A percentile compares a stretch with the other conserved stretches of the same genome.
Conservation (phyloP, 1,284 basidiomycete genomes). For the Cryptococcus maquisensis region DNA sequence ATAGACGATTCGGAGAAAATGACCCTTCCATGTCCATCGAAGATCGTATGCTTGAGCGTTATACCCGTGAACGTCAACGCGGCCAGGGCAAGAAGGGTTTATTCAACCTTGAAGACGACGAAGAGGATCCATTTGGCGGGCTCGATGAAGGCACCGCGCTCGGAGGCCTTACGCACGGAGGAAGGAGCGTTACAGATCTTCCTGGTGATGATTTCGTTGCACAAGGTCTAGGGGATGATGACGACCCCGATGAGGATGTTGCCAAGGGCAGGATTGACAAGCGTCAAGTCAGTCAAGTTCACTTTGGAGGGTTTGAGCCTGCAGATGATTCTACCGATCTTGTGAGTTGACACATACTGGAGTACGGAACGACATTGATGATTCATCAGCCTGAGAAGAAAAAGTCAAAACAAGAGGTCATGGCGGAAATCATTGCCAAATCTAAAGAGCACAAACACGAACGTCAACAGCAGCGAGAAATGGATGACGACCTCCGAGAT, state of each 20-base stretch:
- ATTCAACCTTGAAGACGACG: slow-evolving; percentile 71
- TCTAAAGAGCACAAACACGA: slow-evolving; percentile 91
- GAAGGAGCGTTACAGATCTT: slow-evolving; percentile 71
- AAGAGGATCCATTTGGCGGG: slow-evolving; percentile 64
- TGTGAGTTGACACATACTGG: slow-evolving; percentile 26
- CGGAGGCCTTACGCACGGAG: slow-evolving; percentile 77
- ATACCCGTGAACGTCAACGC: slow-evolving; percentile 73
- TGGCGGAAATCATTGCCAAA: slow-evolving; percentile 97
- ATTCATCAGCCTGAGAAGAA: slow-evolving; percentile 64
- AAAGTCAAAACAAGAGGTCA: slow-evolving; percentile 92
- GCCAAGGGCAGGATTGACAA: slow-evolving; percentile 64
- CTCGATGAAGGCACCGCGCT: slow-evolving; percentile 39
- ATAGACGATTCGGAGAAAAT: slow-evolving; percentile 94
- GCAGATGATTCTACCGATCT: slow-evolving; percentile 58
- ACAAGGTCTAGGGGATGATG: slow-evolving; percentile 65
- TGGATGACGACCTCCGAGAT: slow-evolving; percentile 79
- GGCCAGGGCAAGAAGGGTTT: slow-evolving; percentile 66
- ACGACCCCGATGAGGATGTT: slow-evolving; percentile 64
- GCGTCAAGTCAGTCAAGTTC: slow-evolving; percentile 61
- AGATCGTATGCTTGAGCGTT: slow-evolving; percentile 95
- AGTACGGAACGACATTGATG: neutral
- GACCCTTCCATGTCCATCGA: slow-evolving; percentile 85
- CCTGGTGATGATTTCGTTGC: slow-evolving; percentile 75
- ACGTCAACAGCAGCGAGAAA: slow-evolving; percentile 80
- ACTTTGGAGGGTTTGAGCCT: slow-evolving; percentile 83